phyloP scores from a whole-genome alignment of 495 filamentous ascomycete species.

The Antarctomyces pellizariae region DNA sequence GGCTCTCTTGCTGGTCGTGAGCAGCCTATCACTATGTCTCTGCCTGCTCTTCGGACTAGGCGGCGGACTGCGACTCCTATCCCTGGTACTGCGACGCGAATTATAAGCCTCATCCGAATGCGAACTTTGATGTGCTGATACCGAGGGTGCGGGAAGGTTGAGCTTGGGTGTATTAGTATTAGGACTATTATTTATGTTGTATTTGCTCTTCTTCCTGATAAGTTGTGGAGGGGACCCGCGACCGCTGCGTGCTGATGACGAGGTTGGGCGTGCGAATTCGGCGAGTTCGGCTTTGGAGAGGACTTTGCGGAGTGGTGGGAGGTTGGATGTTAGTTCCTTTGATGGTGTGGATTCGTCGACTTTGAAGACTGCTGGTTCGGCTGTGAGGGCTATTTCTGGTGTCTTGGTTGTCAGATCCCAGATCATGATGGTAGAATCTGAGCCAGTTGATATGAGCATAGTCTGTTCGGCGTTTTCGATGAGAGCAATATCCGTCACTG shows the following conservation, averaged over 20 bases:
- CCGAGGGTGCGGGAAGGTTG: too few relatives aligned
- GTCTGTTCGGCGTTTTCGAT: slow-evolving; percentile 26
- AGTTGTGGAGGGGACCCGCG: slow-evolving; percentile 39
- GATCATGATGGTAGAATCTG: slow-evolving; percentile 71
- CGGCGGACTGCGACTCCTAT: slow-evolving; percentile 15
- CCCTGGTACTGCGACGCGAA: too few relatives aligned
- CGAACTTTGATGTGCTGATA: too few relatives aligned
- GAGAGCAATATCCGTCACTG: slow-evolving; percentile 62
- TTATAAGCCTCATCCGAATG: too few relatives aligned
- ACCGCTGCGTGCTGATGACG: slow-evolving; percentile 29
- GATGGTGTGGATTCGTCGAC: slow-evolving; percentile 16
- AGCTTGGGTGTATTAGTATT: too few relatives aligned
- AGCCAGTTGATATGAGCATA: slow-evolving; percentile 48
- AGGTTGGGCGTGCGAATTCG: slow-evolving; percentile 37
- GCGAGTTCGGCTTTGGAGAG: slow-evolving; percentile 57
- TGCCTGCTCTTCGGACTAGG: too few relatives aligned
- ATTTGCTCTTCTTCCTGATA: slow-evolving; percentile 27
- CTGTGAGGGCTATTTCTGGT: slow-evolving; percentile 10
- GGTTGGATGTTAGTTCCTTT: slow-evolving; percentile 25
- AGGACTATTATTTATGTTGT: too few relatives aligned
- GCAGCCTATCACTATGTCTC: too few relatives aligned
- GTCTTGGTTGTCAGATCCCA: slow-evolving; percentile 37
- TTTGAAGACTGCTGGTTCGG: slow-evolving; percentile 4
- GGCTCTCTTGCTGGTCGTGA: too few relatives aligned
- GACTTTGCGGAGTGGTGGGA: slow-evolving; percentile 45